These are phyloP conservation scores for Exophiala viscosa DNA, from an alignment of 2,329 filamentous ascomycete species.

Conservation along the genomic window DNA sequence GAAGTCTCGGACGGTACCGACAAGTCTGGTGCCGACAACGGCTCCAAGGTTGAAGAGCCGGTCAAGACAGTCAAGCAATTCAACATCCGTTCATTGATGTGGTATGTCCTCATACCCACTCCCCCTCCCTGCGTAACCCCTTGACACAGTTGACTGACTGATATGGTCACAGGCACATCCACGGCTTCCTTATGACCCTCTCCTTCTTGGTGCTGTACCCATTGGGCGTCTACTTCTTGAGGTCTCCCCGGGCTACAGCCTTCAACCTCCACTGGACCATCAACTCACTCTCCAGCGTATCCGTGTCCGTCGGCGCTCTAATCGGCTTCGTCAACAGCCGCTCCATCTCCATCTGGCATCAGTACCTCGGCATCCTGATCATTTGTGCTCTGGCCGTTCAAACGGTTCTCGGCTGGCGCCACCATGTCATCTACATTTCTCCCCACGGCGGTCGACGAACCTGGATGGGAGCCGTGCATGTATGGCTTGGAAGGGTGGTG, in stretches of 20 bases:
- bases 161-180: conserved; percentile 24
- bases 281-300: conserved; percentile 37
- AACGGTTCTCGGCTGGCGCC: conserved; percentile 38
- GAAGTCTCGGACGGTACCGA: conserved; percentile 1
- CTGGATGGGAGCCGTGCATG: conserved; percentile 29
- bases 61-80: conserved; percentile 22
- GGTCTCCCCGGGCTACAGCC: conserved; percentile 35
- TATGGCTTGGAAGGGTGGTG: conserved; percentile 30
- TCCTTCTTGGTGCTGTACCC: conserved; percentile 38
- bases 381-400: conserved; percentile 35
- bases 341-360: conserved; percentile 43
- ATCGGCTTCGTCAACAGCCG: conserved; percentile 45
- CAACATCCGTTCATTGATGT: conserved; percentile 24
- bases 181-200: conserved; percentile 35
- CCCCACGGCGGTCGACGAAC: conserved; percentile 14
- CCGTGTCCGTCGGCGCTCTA: conserved; percentile 38
- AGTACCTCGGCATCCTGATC: conserved; percentile 45
- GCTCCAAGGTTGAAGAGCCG: conserved; percentile 22
- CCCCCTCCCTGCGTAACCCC: conserved; percentile 30
- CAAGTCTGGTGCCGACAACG: conserved; percentile 21
- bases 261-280: conserved; percentile 42
- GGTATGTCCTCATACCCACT: conserved; percentile 16
- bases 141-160: conserved; percentile 22
- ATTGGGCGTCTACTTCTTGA: conserved; percentile 35
- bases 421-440: conserved; percentile 35